Evolutionary conservation across 2,329 filamentous ascomycete genomes (phyloP).

Genomic region (Didymosphaeria variabile): DNA sequence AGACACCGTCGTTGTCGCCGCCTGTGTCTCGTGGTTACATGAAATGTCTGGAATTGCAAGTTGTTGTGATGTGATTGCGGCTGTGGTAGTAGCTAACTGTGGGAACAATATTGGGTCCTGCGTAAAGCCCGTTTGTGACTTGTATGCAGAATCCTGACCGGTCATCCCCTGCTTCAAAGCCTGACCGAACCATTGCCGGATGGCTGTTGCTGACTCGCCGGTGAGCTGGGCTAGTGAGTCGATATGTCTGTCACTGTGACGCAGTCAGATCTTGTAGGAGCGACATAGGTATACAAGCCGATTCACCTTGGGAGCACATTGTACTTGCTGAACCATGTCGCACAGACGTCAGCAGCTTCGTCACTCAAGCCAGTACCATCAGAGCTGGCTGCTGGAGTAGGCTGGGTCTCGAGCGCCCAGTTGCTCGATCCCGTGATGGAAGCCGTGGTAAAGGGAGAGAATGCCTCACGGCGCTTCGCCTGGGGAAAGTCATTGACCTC

Average conservation of each 20-base stretch:
- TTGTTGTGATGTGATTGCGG: slow-evolving; percentile 10
- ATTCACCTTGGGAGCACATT: slow-evolving; percentile 41
- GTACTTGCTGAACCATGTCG: slow-evolving; percentile 51
- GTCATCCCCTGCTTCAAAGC: slow-evolving; percentile 48
- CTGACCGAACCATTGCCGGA: slow-evolving; percentile 48
- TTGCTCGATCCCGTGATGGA: slow-evolving; percentile 30
- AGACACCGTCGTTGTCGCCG: slow-evolving; percentile 19
- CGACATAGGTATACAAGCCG: slow-evolving; percentile 2
- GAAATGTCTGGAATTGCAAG: slow-evolving; percentile 19
- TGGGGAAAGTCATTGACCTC: slow-evolving; percentile 44
- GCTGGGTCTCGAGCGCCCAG: slow-evolving; percentile 35
- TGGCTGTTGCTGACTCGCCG: slow-evolving; percentile 41
- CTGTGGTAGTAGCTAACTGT: slow-evolving; percentile 20
- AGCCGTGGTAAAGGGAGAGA: slow-evolving; percentile 35
- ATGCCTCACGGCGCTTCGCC: slow-evolving; percentile 44
- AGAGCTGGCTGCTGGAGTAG: slow-evolving; percentile 30
- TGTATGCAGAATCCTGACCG: slow-evolving; percentile 49
- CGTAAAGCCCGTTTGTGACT: slow-evolving; percentile 46
- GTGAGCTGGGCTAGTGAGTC: slow-evolving; percentile 49
- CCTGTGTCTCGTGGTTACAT: slow-evolving; percentile 27
- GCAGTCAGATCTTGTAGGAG: slow-evolving; percentile 6
- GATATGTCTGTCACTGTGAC: slow-evolving; percentile 44
- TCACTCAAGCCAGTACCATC: slow-evolving; percentile 41
- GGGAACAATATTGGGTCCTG: slow-evolving; percentile 35
- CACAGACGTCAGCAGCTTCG: slow-evolving; percentile 49